Evolutionary conservation across 345 rosid genomes (phyloP).

Genomic region (Eucalyptus polyanthemos): DNA sequence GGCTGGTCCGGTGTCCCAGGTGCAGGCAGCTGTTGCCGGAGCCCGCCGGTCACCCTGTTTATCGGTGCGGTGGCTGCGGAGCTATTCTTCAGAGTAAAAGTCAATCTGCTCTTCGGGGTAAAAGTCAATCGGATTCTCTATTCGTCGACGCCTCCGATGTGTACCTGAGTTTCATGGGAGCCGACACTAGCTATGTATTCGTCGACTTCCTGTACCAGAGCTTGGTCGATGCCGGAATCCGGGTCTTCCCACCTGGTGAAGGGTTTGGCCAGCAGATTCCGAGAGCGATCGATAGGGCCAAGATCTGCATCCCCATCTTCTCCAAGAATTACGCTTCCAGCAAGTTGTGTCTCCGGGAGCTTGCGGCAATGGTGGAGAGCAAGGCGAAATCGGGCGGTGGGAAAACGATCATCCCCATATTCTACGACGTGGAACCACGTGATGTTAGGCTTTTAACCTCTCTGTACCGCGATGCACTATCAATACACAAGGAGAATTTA

Average conservation of each 20-base stretch:
- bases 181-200: accelerated
- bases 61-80: too few relatives aligned
- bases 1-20: too few relatives aligned
- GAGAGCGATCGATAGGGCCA: not conserved
- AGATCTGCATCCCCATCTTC: not conserved
- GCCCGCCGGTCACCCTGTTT: accelerated
- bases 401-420: too few relatives aligned
- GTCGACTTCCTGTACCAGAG: not conserved
- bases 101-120: too few relatives aligned
- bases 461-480: not conserved
- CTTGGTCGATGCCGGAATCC: not conserved
- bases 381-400: not conserved
- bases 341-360: not conserved
- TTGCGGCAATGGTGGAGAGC: not conserved
- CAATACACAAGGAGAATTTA: not conserved
- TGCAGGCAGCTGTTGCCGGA: too few relatives aligned
- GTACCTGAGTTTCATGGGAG: not conserved
- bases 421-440: too few relatives aligned
- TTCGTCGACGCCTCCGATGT: not conserved
- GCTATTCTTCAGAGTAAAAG: too few relatives aligned
- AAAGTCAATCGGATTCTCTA: too few relatives aligned
- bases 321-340: too few relatives aligned
- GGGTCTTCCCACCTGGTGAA: not conserved
- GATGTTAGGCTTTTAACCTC: not conserved
- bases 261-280: not conserved